These are phyloP conservation scores for Apiospora sp. DNA, from an alignment of 2,329 filamentous ascomycete species.

Conservation along the genomic window DNA sequence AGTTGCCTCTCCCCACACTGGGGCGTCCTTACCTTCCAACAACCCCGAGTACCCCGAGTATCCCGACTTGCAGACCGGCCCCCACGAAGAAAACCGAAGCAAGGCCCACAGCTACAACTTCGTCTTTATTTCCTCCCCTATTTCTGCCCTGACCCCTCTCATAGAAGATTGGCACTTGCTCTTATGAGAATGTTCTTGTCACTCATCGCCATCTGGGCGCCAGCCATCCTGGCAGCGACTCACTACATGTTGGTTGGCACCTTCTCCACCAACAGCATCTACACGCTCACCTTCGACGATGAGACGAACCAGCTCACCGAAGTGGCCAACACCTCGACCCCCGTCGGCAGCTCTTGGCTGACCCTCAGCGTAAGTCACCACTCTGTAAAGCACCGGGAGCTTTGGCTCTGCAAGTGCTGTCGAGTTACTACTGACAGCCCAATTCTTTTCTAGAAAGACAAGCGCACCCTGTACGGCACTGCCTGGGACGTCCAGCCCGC, in stretches of 20 bases:
- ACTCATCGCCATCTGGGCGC: not conserved
- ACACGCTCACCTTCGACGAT: constrained; percentile 27
- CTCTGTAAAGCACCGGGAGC: not conserved
- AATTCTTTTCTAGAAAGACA: constrained; percentile 21
- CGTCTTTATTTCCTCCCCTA: no score
- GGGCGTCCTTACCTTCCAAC: not conserved
- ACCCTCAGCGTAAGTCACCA: constrained; percentile 24
- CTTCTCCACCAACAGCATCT: constrained; percentile 25
- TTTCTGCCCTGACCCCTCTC: not conserved
- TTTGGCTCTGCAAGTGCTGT: not conserved
- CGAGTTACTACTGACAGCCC: not conserved
- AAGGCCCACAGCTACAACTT: not conserved
- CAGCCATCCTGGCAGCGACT: not conserved
- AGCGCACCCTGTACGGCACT: constrained; percentile 25
- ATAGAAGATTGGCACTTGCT: not conserved
- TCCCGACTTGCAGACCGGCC: not conserved
- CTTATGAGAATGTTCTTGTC: not conserved
- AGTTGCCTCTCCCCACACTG: not conserved
- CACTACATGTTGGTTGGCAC: constrained; percentile 27
- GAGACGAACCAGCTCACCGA: constrained; percentile 22
- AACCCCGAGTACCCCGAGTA: not conserved
- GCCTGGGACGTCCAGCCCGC: constrained; percentile 22
- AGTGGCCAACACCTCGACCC: constrained; percentile 26
- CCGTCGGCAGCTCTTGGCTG: constrained; percentile 25
- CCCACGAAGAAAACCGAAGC: not conserved